Percentiles rank a stretch among this genome's conserved stretches.
Evolutionary conservation across 768 basidiomycete species (phyloP).

Genomic region (Suillus alpinus): DNA sequence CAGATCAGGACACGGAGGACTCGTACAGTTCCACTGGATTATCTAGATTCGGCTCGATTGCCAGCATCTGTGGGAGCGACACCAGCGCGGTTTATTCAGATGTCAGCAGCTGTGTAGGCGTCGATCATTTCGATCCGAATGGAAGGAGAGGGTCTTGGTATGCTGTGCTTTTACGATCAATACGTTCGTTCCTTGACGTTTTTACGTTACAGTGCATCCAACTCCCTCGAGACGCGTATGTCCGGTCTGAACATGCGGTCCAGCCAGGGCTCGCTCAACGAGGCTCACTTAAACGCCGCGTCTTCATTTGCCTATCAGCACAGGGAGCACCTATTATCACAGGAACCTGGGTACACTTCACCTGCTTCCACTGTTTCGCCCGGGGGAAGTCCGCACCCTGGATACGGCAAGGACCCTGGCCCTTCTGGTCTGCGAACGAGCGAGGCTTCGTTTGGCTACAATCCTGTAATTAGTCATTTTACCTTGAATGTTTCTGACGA

Average conservation of each 20-base stretch:
- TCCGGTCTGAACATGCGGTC: conserved; percentile 33
- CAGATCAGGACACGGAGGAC: conserved; percentile 53
- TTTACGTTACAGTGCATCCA: conserved; percentile 26
- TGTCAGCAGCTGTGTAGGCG: conserved; percentile 34
- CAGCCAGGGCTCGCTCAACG: conserved; percentile 31
- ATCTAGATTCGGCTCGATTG: conserved; percentile 60
- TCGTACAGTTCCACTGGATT: conserved; percentile 45
- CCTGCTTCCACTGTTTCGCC: conserved; percentile 46
- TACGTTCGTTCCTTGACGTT: conserved; percentile 8
- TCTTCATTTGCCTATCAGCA: conserved; percentile 15
- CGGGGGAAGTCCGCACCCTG: conserved; percentile 31
- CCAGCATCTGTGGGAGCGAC: conserved; percentile 59
- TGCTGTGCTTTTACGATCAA: conserved; percentile 9
- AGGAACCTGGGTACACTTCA: conserved; percentile 38
- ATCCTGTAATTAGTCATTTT: conserved; percentile 13
- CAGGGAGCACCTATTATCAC: conserved; percentile 24
- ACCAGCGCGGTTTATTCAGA: conserved; percentile 53
- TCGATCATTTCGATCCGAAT: conserved; percentile 33
- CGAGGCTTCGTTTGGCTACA: conserved; percentile 25
- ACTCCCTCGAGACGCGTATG: conserved; percentile 28
- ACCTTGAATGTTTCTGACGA: background rate
- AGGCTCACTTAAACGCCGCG: conserved; percentile 22
- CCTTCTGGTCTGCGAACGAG: conserved; percentile 21
- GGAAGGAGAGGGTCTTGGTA: conserved; percentile 32
- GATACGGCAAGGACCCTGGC: conserved; percentile 19